Conservation (phyloP, 2,329 filamentous ascomycete species). For the Grosmannia huntii region DNA sequence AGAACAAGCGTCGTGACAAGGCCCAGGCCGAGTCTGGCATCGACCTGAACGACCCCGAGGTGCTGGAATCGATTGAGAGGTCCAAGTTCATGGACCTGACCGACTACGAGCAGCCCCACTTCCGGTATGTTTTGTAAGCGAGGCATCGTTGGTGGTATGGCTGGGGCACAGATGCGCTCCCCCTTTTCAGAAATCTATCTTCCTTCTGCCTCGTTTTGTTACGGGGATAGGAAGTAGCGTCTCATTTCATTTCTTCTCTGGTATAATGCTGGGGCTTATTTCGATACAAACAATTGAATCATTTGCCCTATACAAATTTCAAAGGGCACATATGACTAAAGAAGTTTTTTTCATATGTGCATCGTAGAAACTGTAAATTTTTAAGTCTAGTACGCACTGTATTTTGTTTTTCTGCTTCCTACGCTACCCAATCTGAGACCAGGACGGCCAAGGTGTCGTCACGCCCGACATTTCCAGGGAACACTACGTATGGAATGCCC, state of each 20-base stretch:
- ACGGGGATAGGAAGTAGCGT: not conserved
- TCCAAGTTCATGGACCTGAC: conserved; percentile 7
- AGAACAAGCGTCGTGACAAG: conserved; percentile 6
- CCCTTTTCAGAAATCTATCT: not conserved
- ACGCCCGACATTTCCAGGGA: conserved; percentile 45
- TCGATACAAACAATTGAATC: not conserved
- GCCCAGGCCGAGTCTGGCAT: not conserved
- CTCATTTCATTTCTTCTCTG: not conserved
- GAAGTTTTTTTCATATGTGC: too few species aligned
- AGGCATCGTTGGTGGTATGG: not conserved
- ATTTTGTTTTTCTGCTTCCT: not conserved
- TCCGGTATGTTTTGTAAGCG: conserved; percentile 5
- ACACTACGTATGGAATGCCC: conserved; percentile 42
- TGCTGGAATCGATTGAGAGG: not conserved
- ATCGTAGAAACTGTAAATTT: too few species aligned
- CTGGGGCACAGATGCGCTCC: not conserved
- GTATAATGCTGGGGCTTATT: not conserved
- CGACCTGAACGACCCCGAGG: not conserved
- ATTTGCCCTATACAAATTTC: not conserved
- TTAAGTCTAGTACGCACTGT: not conserved
- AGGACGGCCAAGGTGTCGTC: conserved; percentile 32
- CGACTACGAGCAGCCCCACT: conserved; percentile 6
- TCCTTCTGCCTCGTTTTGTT: not conserved
- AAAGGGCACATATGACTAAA: too few species aligned
- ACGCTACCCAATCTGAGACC: conserved; percentile 15